Base-by-base conservation (phyloP, 345 rosid species). In the Aurinia saxatilis region DNA sequence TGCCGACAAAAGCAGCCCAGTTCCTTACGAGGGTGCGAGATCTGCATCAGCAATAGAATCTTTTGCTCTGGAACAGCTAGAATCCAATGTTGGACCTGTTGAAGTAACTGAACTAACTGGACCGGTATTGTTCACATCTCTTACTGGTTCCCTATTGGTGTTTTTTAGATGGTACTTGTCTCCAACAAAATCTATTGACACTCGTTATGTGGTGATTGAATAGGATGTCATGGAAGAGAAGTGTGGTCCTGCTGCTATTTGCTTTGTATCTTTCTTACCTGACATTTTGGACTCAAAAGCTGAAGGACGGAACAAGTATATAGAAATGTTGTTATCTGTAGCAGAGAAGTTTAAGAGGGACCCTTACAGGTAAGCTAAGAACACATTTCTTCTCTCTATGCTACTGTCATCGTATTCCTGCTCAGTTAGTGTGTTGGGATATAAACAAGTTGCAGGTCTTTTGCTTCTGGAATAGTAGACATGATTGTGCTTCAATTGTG, bases 241-340 rank as follows among this genome's bases (percentile, higher is more conserved):
- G 68, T 92, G 98, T 56, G 82, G 91, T 27, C 73, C 95, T 6
- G 96, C 98, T 15, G 96, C 95, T 70, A 92, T 92, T 72, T 92
- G 98, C 69, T 92, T 92, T 63, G 86, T 86, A 59, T 80, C 96
- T 48, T 92, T 92, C 88, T 77, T 92, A 53, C 96, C 98, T 12
- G 96, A 92, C 60, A 89, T 92, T 76, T 73, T 92, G 80, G 98
- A 92, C 77, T 80, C 96, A 64, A 89, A 89, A 77, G 98, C 98
- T 1, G 88, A 86, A 69, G 98, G 98, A 73, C 86, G 98, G 75
- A 92, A 89, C 72, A 82, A 73, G 68, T 86, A 92, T 79, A 60
- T 92, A 57, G 63, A 83, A 62, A 84, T 79, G 80, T 38, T 92
- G 52, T 69, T 92, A 68, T 74, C 89, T 8, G 95, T 82, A 61